A percentile compares a stretch with the other conserved stretches of the same genome.
These are phyloP conservation scores for Boletus eberwhitei DNA, from an alignment of 768 basidiomycete species.

Conservation along the genomic window DNA sequence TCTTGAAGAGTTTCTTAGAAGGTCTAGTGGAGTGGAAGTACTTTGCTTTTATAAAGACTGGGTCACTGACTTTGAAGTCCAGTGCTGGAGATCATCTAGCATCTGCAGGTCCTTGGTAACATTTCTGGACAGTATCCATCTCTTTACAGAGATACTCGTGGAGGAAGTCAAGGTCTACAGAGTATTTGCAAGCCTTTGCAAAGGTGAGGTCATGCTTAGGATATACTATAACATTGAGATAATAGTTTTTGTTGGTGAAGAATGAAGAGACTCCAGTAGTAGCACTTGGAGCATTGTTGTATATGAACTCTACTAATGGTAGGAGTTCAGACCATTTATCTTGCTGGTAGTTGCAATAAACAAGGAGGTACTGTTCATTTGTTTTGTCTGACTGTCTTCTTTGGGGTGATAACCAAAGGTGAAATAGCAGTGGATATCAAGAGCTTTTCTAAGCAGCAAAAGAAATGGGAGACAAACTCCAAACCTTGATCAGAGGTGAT, in stretches of 20 bases:
- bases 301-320: too few species aligned
- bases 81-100: not conserved
- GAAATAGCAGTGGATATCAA: too few species aligned
- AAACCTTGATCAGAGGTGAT: not conserved
- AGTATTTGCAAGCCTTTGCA: not conserved
- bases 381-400: too few species aligned
- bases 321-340: too few species aligned
- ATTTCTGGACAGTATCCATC: not conserved
- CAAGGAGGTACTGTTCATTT: too few species aligned
- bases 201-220: not conserved
- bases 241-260: not conserved
- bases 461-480: too few species aligned
- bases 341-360: too few species aligned
- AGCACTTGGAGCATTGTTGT: not conserved
- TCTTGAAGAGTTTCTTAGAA: not conserved
- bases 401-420: too few species aligned
- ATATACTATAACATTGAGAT: not conserved
- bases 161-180: not conserved
- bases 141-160: not conserved
- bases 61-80: not conserved
- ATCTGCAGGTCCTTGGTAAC: not conserved
- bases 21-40: not conserved
- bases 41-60: not conserved
- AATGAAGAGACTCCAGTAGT: not conserved
- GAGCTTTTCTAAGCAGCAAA: too few species aligned